Evolutionary conservation across 306 rosid genomes (phyloP).

Genomic region (Pachyrhizus erosus): DNA sequence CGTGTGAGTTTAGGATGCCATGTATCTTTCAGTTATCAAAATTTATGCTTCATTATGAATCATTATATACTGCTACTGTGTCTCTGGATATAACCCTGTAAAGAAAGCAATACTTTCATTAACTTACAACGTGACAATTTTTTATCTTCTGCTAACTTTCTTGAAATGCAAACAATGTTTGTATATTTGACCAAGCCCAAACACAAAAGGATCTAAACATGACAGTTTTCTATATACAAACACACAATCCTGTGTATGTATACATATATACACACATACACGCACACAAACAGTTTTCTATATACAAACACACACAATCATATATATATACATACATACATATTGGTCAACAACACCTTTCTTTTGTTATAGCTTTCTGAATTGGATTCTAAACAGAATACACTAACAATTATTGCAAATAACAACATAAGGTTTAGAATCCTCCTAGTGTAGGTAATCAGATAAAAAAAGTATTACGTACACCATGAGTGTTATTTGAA

Average conservation of each 20-base stretch:
- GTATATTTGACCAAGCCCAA: background rate
- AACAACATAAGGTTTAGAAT: background rate
- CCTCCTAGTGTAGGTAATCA: background rate
- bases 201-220: background rate
- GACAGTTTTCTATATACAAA: too few relatives aligned
- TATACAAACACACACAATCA: background rate
- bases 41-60: background rate
- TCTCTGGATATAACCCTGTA: background rate
- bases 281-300: too few relatives aligned
- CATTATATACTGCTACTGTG: background rate
- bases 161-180: background rate
- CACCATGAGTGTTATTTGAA: background rate
- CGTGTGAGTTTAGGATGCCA: constrained; percentile 87
- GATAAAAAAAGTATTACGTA: background rate
- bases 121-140: background rate
- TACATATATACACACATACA: too few relatives aligned
- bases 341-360: too few relatives aligned
- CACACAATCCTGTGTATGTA: background rate
- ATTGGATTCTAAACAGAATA: background rate
- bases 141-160: background rate
- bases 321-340: too few relatives aligned
- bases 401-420: background rate
- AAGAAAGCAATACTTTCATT: background rate
- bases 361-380: background rate
- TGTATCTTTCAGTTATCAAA: constrained; percentile 62